Evolutionary conservation across 176 grass and related monocot species (phyloP), one percentile per base, ranked within the genome.

Genomic region (Aechmea fasciata): DNA sequence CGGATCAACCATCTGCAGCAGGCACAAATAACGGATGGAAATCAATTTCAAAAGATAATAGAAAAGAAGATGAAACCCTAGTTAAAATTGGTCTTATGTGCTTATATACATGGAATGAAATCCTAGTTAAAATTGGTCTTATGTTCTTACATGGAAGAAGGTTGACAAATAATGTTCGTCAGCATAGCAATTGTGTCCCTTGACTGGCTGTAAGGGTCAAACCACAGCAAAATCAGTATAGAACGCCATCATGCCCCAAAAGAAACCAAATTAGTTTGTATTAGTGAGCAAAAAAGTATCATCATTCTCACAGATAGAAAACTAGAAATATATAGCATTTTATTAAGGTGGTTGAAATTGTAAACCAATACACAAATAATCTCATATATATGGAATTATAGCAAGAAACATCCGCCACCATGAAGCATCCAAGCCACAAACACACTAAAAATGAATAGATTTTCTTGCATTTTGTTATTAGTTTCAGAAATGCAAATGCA

Each of bases 131-230:
- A 76, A 57, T 50, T 85, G 66, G 9, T 70, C 25, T 29, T 49
- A 26, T 71, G 70, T 65, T 6, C 84, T 92, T 64, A 93, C 94
- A 47, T 87, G 79, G 50, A 99, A 88, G 24, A 93, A 75, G 67
- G 89, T 93, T 53, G 94, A 84, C 85, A 93, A 73, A 84, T 90
- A 99, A 63, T 97, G 94, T 69, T 99, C 89, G 20, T 93, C 86
- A 78, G 94, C 78, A 55, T 93, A 93, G 69, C 94, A 99, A 72
- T 99, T 99, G 17, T 57, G 90, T 66, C 87, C 89, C 71, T 86
- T 93, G 59, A 86, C 89, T 11, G 94, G 82, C 94, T 99, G 82
- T 67, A 47, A 77, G 63, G 28, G 55, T 75, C 66, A 82, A 75
- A 69, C 54, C 20, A 22, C 55, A 22, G 49, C 47, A 73, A 87